These are phyloP conservation scores for Hibiscus tridactylites DNA, from an alignment of 345 rosid genomes.

Conservation along the genomic window DNA sequence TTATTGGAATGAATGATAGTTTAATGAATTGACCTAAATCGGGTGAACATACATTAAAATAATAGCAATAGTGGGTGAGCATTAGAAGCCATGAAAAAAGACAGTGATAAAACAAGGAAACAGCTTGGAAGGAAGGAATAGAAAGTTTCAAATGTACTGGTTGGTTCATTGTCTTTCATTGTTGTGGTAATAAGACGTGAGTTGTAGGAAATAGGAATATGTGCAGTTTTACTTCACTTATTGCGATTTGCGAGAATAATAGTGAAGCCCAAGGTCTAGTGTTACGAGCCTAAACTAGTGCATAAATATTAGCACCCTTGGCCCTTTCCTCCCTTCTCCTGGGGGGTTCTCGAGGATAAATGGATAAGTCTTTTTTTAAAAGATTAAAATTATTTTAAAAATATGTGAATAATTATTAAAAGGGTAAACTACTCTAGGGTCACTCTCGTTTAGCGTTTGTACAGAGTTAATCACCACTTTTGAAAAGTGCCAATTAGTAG, in stretches of 20 bases:
- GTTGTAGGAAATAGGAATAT: not conserved
- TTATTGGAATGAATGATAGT: too few relatives aligned
- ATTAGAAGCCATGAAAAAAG: not conserved
- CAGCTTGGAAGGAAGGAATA: slow-evolving; percentile 2
- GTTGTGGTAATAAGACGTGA: not conserved
- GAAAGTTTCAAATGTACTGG: not conserved
- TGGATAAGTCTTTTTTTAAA: too few relatives aligned
- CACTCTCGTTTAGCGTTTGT: too few relatives aligned
- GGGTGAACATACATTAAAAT: not conserved
- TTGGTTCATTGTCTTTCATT: not conserved
- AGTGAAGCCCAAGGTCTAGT: slow-evolving; percentile 5
- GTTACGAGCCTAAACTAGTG: not conserved
- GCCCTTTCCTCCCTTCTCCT: not conserved
- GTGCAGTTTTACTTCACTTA: not conserved
- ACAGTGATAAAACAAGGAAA: not conserved
- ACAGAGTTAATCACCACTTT: too few relatives aligned
- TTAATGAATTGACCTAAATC: not conserved
- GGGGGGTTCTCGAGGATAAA: too few relatives aligned
- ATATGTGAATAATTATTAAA: too few relatives aligned
- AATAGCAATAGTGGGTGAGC: not conserved
- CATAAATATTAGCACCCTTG: not conserved
- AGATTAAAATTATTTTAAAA: too few relatives aligned
- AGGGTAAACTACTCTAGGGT: too few relatives aligned
- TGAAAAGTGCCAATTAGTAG: too few relatives aligned
- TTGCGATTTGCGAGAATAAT: not conserved